phyloP scores from a whole-genome alignment of 495 filamentous ascomycete species.

The Hamigera avellanea region DNA sequence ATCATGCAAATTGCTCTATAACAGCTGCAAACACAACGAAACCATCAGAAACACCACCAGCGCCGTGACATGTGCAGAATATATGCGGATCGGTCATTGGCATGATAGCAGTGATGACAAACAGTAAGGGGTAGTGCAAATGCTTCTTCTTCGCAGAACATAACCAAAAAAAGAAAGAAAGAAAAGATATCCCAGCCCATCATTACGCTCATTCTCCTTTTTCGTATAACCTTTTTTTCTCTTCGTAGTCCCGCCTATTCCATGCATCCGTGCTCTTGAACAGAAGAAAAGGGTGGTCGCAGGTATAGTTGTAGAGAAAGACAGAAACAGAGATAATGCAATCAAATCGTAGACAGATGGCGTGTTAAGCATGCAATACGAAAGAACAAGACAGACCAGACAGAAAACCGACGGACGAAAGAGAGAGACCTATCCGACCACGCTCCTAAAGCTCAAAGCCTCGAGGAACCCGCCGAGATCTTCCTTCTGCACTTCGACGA shows the following conservation, averaged over 20 bases:
- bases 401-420: conserved; percentile 1
- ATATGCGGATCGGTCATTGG: conserved; percentile 7
- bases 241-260: conserved; percentile 3
- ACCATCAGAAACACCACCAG: conserved; percentile 9
- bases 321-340: too few relatives aligned
- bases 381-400: conserved; percentile 2
- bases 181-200: conserved; percentile 8
- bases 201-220: conserved; percentile 12
- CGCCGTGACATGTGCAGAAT: conserved; percentile 15
- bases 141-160: neutral
- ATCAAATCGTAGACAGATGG: too few relatives aligned
- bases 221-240: neutral
- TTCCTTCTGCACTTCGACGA: conserved; percentile 93
- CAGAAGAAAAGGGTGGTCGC: too few relatives aligned
- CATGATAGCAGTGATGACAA: neutral
- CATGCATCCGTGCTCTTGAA: too few relatives aligned
- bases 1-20: neutral
- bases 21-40: too few relatives aligned
- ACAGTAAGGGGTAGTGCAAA: conserved; percentile 1
- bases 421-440: conserved; percentile 56
- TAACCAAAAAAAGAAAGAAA: conserved; percentile 6
- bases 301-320: too few relatives aligned
- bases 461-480: conserved; percentile 88
- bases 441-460: conserved; percentile 79
- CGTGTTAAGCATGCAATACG: too few relatives aligned